phyloP scores from a whole-genome alignment of 2,329 filamentous ascomycete genomes.

The Cercospora brassicicola region DNA sequence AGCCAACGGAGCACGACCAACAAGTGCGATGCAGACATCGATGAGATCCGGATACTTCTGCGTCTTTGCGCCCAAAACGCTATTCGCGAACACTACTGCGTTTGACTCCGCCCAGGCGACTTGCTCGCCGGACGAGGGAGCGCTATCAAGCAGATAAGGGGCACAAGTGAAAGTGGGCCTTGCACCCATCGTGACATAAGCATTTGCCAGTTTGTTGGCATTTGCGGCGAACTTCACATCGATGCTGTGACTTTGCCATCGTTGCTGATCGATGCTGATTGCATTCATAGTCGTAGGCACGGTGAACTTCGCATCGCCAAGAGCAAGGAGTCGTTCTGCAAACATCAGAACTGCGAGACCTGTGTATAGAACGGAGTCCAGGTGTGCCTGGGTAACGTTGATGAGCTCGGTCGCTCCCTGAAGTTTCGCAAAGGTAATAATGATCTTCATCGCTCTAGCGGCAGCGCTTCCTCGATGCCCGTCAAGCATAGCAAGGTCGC shows the following conservation, averaged over 20 bases:
- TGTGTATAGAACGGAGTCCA: conserved; percentile 48
- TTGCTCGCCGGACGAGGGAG: conserved; percentile 43
- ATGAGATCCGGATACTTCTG: conserved; percentile 51
- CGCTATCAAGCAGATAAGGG: conserved; percentile 45
- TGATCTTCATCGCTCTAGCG: conserved; percentile 42
- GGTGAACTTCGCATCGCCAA: conserved; percentile 40
- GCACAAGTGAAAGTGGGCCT: conserved; percentile 48
- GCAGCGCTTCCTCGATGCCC: conserved; percentile 41
- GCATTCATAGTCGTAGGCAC: conserved; percentile 48
- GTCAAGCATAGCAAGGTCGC: conserved; percentile 9
- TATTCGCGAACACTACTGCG: conserved; percentile 51
- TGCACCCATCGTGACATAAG: conserved; percentile 47
- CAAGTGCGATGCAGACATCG: conserved; percentile 48
- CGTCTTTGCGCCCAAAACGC: conserved; percentile 48
- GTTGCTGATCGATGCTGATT: conserved; percentile 46
- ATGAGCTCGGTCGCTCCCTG: conserved; percentile 41
- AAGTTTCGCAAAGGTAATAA: conserved; percentile 42
- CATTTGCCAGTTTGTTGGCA: conserved; percentile 40
- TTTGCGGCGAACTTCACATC: conserved; percentile 36
- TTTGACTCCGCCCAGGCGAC: conserved; percentile 51
- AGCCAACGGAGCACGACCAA: conserved; percentile 41
- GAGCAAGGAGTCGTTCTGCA: conserved; percentile 39
- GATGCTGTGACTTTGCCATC: conserved; percentile 44
- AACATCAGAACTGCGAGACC: conserved; percentile 44
- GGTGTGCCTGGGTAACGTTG: conserved; percentile 45